These are phyloP conservation scores for Fusarium papillatum DNA, from an alignment of 2,329 filamentous ascomycete genomes.

Conservation along the genomic window DNA sequence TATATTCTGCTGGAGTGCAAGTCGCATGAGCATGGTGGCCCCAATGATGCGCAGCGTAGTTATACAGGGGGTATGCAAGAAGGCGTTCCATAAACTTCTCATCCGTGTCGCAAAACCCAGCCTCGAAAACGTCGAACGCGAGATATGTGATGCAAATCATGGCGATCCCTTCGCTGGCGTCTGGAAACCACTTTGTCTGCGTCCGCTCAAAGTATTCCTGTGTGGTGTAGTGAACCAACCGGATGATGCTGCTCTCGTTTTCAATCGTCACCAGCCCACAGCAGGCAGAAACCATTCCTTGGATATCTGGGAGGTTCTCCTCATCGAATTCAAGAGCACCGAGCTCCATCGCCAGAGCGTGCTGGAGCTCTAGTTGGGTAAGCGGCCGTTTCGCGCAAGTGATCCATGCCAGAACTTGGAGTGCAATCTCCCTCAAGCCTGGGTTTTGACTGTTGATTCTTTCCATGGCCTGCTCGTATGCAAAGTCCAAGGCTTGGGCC, in stretches of 20 bases:
- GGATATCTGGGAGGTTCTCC: conserved; percentile 50
- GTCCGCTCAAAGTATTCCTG: conserved; percentile 51
- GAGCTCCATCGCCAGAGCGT: conserved; percentile 56
- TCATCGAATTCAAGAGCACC: conserved; percentile 46
- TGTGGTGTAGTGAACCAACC: conserved; percentile 60
- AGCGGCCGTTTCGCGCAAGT: conserved; percentile 52
- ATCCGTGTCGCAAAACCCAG: conserved; percentile 11
- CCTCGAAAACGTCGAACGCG: not conserved
- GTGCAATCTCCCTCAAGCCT: conserved; percentile 51
- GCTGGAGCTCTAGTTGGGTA: conserved; percentile 50
- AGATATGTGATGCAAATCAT: not conserved
- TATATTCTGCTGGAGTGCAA: too few species aligned
- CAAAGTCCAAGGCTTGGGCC: conserved; percentile 40
- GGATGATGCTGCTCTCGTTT: conserved; percentile 50
- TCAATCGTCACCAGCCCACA: conserved; percentile 58
- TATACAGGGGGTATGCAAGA: too few species aligned
- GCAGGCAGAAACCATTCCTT: conserved; percentile 53
- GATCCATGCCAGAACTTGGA: conserved; percentile 56
- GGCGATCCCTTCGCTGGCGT: not conserved
- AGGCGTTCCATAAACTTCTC: too few species aligned
- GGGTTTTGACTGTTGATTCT: conserved; percentile 54
- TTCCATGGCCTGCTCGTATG: conserved; percentile 57
- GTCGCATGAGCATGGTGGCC: too few species aligned
- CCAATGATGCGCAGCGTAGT: too few species aligned
- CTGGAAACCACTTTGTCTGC: not conserved